These are phyloP conservation scores for Pezicula rhizophila DNA, from an alignment of 2,329 filamentous ascomycete genomes.

Conservation along the genomic window DNA sequence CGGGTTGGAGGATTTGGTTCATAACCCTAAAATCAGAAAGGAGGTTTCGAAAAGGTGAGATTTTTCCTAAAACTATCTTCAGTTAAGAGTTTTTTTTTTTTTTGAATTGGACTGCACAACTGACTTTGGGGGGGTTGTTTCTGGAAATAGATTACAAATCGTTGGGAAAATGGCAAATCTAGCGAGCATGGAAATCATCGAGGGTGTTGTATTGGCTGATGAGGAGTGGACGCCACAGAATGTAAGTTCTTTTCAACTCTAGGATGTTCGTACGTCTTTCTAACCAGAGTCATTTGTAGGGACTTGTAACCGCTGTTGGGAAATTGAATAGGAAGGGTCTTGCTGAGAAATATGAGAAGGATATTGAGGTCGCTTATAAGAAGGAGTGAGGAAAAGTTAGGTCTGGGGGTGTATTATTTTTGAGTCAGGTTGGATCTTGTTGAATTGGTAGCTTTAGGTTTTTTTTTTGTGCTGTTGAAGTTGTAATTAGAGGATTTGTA, in stretches of 20 bases:
- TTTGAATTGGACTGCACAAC: too few relatives aligned
- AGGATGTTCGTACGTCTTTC: slow-evolving; percentile 24
- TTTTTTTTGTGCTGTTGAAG: too few relatives aligned
- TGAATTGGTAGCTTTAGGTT: too few relatives aligned
- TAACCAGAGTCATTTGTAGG: slow-evolving; percentile 31
- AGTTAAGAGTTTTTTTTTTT: too few relatives aligned
- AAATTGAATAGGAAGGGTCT: slow-evolving; percentile 66
- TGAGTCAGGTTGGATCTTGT: too few relatives aligned
- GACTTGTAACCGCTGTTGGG: slow-evolving; percentile 59
- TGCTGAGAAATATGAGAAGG: slow-evolving; percentile 49
- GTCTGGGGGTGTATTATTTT: neutral
- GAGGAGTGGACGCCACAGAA: slow-evolving; percentile 83
- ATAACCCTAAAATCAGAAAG: slow-evolving; percentile 55
- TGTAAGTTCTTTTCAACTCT: slow-evolving; percentile 45
- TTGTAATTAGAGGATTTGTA: too few relatives aligned
- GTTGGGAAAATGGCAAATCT: slow-evolving; percentile 61
- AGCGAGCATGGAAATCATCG: slow-evolving; percentile 63
- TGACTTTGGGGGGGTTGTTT: too few relatives aligned
- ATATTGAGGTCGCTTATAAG: slow-evolving; percentile 53
- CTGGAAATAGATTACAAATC: slow-evolving; percentile 39
- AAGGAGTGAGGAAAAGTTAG: neutral
- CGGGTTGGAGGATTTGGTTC: slow-evolving; percentile 47
- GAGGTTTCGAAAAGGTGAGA: slow-evolving; percentile 53
- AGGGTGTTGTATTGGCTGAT: slow-evolving; percentile 69
- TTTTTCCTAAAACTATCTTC: too few relatives aligned